These are phyloP conservation scores for Luffa aegyptiaca DNA, from an alignment of 306 rosid genomes.

Conservation along the genomic window DNA sequence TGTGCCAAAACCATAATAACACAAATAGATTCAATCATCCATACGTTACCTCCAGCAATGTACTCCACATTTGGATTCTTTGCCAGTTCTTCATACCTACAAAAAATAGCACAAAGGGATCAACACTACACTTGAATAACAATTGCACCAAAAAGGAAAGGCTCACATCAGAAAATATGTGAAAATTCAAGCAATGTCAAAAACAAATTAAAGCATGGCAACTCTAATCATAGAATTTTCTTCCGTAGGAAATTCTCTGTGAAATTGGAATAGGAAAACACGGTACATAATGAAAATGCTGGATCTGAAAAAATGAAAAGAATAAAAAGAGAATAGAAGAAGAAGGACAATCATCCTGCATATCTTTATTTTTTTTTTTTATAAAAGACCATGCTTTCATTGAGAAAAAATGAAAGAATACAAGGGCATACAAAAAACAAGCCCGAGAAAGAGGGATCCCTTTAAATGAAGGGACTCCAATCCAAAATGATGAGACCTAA, in stretches of 20 bases:
- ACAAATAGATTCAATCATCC: background rate
- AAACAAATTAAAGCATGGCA: background rate
- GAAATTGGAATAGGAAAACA: background rate
- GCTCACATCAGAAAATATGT: background rate
- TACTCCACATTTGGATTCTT: constrained; percentile 57
- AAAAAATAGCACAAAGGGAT: background rate
- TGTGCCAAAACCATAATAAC: background rate
- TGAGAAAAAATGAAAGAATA: too few relatives aligned
- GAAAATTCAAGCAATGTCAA: background rate
- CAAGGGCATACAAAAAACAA: too few relatives aligned
- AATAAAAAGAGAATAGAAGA: background rate
- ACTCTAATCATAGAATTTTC: background rate
- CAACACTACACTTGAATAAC: background rate
- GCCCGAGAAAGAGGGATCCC: too few relatives aligned
- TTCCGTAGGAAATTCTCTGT: background rate
- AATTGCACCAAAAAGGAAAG: background rate
- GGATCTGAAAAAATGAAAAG: background rate
- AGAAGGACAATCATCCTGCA: background rate
- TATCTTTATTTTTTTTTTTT: too few relatives aligned
- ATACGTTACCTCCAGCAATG: constrained; percentile 84
- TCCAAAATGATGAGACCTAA: too few relatives aligned
- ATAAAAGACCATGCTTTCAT: too few relatives aligned
- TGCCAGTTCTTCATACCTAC: constrained; percentile 72
- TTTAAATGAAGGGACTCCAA: too few relatives aligned
- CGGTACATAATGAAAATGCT: background rate